A percentile compares a stretch with the other conserved stretches of the same genome.
Conservation (phyloP, 208 protist species). For the Dictyostelium gargantuum region DNA sequence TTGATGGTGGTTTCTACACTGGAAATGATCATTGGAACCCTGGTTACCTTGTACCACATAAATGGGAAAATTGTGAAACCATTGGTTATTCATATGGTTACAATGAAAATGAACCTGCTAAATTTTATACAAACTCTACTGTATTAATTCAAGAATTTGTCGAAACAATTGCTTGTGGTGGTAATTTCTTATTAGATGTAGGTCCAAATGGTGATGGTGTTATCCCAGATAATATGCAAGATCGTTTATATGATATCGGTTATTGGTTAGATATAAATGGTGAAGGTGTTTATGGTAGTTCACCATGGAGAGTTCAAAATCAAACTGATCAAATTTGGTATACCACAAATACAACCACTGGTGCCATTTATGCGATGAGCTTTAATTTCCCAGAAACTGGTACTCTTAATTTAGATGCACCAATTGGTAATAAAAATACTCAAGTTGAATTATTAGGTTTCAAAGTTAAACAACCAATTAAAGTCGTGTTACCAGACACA, state of each 20-base stretch:
- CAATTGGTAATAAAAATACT: not conserved
- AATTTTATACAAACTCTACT: slow-evolving; percentile 10
- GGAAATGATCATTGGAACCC: slow-evolving; percentile 57
- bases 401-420: not conserved
- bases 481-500: too few relatives aligned
- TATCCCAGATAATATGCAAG: slow-evolving; percentile 59
- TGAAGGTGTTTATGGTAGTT: slow-evolving; percentile 69
- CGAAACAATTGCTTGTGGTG: slow-evolving; percentile 43
- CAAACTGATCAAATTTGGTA: slow-evolving; percentile 28
- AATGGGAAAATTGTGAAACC: slow-evolving; percentile 76
- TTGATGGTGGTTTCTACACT: slow-evolving; percentile 68
- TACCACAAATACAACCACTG: not conserved
- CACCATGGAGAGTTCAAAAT: slow-evolving; percentile 65
- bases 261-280: slow-evolving; percentile 71
- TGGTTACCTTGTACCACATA: slow-evolving; percentile 16
- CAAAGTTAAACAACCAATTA: too few relatives aligned
- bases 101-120: slow-evolving; percentile 14
- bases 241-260: slow-evolving; percentile 63
- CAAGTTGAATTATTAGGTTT: not conserved
- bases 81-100: slow-evolving; percentile 72
- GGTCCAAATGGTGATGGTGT: slow-evolving; percentile 71
- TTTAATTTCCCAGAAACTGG: not conserved
- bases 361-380: not conserved
- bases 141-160: slow-evolving; percentile 44
- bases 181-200: slow-evolving; percentile 75